These are phyloP conservation scores for Panaeolus papilionaceus DNA, from an alignment of 768 basidiomycete species.

Conservation along the genomic window DNA sequence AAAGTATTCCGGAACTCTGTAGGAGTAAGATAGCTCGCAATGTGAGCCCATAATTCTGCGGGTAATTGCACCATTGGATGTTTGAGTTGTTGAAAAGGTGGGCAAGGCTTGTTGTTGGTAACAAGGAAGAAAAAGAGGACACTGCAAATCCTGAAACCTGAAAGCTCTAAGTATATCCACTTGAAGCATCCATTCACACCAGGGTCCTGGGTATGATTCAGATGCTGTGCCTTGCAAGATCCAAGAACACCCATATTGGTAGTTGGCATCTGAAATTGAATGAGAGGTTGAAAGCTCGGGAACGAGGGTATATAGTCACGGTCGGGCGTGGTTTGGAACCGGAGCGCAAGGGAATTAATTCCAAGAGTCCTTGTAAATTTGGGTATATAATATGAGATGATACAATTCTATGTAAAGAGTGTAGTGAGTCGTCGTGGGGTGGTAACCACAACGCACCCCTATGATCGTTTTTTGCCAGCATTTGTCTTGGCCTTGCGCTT, in stretches of 20 bases:
- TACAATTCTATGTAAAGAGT: conserved; percentile 10
- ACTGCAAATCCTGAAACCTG: not conserved
- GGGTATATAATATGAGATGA: not conserved
- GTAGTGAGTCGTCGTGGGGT: not conserved
- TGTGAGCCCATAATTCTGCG: not conserved
- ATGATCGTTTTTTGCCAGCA: conserved; percentile 15
- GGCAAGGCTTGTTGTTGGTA: not conserved
- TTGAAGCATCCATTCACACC: not conserved
- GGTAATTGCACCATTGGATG: not conserved
- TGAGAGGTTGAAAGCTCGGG: too few species aligned
- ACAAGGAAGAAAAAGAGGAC: not conserved
- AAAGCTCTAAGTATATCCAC: not conserved
- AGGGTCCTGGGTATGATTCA: not conserved
- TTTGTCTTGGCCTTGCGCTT: conserved; percentile 16
- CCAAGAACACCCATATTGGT: too few species aligned
- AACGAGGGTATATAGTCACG: too few species aligned
- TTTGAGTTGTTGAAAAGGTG: not conserved
- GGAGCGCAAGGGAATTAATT: too few species aligned
- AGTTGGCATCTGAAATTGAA: too few species aligned
- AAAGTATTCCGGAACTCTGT: not conserved
- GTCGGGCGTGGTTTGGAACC: too few species aligned
- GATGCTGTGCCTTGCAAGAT: too few species aligned
- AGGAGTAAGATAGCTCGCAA: not conserved
- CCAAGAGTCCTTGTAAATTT: not conserved
- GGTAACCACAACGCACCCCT: conserved; percentile 1